Base-by-base conservation (phyloP, 768 basidiomycete species). In the Lactarius indigo region DNA sequence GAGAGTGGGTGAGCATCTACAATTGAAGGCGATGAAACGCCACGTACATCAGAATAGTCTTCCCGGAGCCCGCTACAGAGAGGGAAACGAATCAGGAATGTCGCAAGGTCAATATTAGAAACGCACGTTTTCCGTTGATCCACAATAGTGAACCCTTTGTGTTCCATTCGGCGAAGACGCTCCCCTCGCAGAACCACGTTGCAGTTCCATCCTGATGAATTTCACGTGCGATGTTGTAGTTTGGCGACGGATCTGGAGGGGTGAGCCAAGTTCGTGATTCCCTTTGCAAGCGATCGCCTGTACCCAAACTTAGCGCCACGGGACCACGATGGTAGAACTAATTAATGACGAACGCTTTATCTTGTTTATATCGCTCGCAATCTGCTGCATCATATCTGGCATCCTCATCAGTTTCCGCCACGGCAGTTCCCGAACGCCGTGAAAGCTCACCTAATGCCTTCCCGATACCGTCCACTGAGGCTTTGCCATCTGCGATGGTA, bases 41-140 rank as follows among this genome's bases (percentile, higher is more conserved):
- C 1, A 8, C 50, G 5, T 54, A 64, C 64, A 33, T 59, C 5
- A 64, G 37, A 20, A 64, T 30, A 17, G 13, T 59, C 28, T 64
- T 64, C 3, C 64, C 64, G 1, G 57, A 44, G 20, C 57, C 64
- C 20, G 64, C 64, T 59, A 23, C n/a, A 31, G 8, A 26, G 8
- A 13, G 13, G 50, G 8, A 13, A 26, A 15, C 5, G 1, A 5
- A 10, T 54, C 30, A 60, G 23, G 3, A 10, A 5, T 5, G 7
- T 12, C 1, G 13, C 15, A 47, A 20, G 6, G 0, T 10, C 8
- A 5, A 54, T 1, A 4, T 52, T 10, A 30, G 2, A 44, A 17
- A 54, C 47, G 20, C 57, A 64, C 64, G 58, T 31, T 64, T 64
- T 17, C 64, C 64, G 30, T 39, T 28, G 4, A 64, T 23, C 58